Conservation (phyloP, 1,139 yeast species). For the Hansenula sp. region DNA sequence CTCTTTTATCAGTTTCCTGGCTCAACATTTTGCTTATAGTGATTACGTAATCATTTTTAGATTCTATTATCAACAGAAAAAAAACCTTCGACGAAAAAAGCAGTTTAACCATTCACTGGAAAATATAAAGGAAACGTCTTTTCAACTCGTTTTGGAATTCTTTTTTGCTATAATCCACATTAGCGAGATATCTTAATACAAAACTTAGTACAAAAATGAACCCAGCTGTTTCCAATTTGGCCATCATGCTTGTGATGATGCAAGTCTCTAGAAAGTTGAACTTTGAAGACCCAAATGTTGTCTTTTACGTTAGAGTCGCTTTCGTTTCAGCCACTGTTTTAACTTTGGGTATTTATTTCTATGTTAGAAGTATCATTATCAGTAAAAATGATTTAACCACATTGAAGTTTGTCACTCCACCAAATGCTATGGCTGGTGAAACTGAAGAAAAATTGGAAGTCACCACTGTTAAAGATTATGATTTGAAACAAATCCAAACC, state of each 20-base stretch:
- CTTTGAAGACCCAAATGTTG: conserved; percentile 76
- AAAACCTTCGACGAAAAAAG: no score
- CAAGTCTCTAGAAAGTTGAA: conserved; percentile 88
- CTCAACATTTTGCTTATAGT: no score
- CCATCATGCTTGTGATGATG: conserved; percentile 95
- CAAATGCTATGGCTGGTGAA: conserved; percentile 75
- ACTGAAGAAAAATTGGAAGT: conserved; percentile 70
- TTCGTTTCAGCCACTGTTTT: conserved; percentile 65
- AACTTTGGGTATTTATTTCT: conserved; percentile 63
- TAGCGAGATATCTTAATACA: no score
- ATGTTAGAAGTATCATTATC: conserved; percentile 56
- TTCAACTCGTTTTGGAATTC: no score
- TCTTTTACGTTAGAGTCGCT: conserved; percentile 72
- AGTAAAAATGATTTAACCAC: conserved; percentile 89
- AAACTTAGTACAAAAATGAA: conserved; percentile 42
- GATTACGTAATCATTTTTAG: no score
- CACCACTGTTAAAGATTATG: conserved; percentile 94
- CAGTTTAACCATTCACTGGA: no score
- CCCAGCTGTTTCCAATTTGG: conserved; percentile 84
- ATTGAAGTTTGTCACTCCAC: conserved; percentile 84
- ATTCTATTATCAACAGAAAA: no score
- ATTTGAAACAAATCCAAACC: conserved; percentile 74
- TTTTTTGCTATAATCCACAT: no score
- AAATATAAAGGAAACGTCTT: no score
- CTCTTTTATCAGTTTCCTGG: no score